A percentile compares a stretch with the other conserved stretches of the same genome.
Evolutionary conservation across 2,329 filamentous ascomycete species (phyloP).

Genomic region (Trichophyton simii): DNA sequence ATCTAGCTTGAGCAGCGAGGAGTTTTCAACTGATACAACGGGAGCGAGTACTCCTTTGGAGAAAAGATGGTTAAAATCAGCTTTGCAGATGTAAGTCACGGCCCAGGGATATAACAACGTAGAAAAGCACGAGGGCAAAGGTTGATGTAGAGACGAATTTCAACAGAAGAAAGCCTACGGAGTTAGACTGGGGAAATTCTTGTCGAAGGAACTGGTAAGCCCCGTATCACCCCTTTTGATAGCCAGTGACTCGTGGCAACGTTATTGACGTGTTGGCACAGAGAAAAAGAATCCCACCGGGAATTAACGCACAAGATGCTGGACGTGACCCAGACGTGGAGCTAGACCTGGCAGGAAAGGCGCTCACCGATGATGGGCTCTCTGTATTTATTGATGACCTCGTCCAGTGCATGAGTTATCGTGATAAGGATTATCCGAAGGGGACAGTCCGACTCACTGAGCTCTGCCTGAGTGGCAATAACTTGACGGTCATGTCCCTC

Average conservation of each 20-base stretch:
- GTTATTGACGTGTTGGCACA: conserved; percentile 12
- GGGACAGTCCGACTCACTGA: conserved; percentile 32
- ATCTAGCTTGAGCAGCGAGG: background rate
- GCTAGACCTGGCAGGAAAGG: conserved; percentile 35
- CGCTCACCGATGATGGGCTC: conserved; percentile 36
- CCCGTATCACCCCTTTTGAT: background rate
- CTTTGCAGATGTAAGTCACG: background rate
- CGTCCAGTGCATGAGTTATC: conserved; percentile 26
- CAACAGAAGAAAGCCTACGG: conserved; percentile 35
- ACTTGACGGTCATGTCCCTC: conserved; percentile 32
- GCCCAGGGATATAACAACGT: background rate
- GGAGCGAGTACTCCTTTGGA: background rate
- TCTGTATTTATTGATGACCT: conserved; percentile 33
- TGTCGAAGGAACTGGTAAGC: conserved; percentile 34
- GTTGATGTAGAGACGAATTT: background rate
- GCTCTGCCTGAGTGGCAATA: conserved; percentile 35
- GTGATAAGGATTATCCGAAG: conserved; percentile 20
- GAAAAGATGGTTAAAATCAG: background rate
- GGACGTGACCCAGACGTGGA: conserved; percentile 29
- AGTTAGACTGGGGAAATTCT: conserved; percentile 33
- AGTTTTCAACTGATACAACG: background rate
- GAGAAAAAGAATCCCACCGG: conserved; percentile 26
- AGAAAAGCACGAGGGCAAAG: background rate
- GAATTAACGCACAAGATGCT: conserved; percentile 18
- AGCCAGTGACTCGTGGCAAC: background rate